Evolutionary conservation across 1,284 basidiomycete species (phyloP).

Genomic region (Athelia psychrophila): DNA sequence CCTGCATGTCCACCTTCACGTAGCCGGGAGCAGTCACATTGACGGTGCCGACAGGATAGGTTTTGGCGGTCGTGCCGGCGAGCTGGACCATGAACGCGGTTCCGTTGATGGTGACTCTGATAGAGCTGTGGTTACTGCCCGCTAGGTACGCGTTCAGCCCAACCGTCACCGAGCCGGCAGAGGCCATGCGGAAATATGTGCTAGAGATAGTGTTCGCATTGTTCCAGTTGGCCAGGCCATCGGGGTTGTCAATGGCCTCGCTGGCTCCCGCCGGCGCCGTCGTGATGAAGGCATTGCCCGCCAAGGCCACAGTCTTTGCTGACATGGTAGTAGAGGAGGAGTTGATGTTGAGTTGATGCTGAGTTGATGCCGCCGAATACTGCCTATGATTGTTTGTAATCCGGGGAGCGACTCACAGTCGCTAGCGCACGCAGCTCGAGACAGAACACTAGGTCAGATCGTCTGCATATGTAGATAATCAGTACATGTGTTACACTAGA

Average conservation of each 20-base stretch:
- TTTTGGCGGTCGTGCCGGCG: too few relatives aligned
- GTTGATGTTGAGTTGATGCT: background rate
- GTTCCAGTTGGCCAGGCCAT: constrained; percentile 6
- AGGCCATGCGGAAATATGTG: constrained; percentile 5
- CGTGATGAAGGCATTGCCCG: constrained; percentile 7
- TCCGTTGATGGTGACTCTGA: background rate
- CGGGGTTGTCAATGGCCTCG: constrained; percentile 2
- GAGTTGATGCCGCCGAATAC: too few relatives aligned
- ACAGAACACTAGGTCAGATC: too few relatives aligned
- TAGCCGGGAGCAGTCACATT: too few relatives aligned
- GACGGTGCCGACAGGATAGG: too few relatives aligned
- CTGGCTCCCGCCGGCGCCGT: background rate
- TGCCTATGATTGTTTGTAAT: too few relatives aligned
- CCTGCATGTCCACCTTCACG: background rate
- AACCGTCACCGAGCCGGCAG: constrained; percentile 6
- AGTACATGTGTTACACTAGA: too few relatives aligned
- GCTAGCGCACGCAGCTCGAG: too few relatives aligned
- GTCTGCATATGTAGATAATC: too few relatives aligned
- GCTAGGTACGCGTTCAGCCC: constrained; percentile 5
- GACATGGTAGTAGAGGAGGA: constrained; percentile 10
- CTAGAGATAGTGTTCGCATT: constrained; percentile 4
- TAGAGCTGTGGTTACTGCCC: constrained; percentile 2
- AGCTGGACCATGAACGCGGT: too few relatives aligned
- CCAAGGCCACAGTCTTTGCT: constrained; percentile 3
- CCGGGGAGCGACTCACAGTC: too few relatives aligned